phyloP scores from a whole-genome alignment of 176 grass and related monocot species.

The Eragrostis nindensis region DNA sequence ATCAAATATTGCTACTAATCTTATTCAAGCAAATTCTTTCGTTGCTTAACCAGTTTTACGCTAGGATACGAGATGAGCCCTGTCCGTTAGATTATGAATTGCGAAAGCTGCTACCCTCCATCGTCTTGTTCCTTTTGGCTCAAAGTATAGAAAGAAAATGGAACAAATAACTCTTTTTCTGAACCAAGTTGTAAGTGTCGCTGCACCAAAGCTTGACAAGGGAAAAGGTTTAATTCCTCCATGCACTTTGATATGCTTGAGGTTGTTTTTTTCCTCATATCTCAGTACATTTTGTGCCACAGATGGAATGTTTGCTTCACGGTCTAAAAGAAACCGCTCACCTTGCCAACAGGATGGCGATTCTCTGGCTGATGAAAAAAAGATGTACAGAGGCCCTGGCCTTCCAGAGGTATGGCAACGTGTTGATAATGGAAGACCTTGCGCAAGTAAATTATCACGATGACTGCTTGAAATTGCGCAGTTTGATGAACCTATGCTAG shows the following conservation, averaged over 20 bases:
- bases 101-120: background rate
- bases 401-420: background rate
- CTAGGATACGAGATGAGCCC: too few relatives aligned
- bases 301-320: background rate
- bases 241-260: too few relatives aligned
- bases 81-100: too few relatives aligned
- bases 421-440: background rate
- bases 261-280: background rate
- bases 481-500: background rate
- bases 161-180: background rate
- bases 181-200: background rate
- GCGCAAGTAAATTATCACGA: background rate
- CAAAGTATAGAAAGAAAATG: background rate
- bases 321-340: background rate
- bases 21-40: too few relatives aligned
- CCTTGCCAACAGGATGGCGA: background rate
- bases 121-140: background rate
- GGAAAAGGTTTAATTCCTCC: background rate
- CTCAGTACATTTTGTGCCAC: background rate
- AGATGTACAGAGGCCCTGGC: background rate
- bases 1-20: too few relatives aligned
- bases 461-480: background rate
- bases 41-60: too few relatives aligned
- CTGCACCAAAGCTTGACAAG: background rate
- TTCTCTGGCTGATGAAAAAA: background rate